A percentile compares a stretch with the other conserved stretches of the same genome.
Evolutionary conservation across 176 grass and related monocot genomes (phyloP).

Genomic region (Typha latifolia): DNA sequence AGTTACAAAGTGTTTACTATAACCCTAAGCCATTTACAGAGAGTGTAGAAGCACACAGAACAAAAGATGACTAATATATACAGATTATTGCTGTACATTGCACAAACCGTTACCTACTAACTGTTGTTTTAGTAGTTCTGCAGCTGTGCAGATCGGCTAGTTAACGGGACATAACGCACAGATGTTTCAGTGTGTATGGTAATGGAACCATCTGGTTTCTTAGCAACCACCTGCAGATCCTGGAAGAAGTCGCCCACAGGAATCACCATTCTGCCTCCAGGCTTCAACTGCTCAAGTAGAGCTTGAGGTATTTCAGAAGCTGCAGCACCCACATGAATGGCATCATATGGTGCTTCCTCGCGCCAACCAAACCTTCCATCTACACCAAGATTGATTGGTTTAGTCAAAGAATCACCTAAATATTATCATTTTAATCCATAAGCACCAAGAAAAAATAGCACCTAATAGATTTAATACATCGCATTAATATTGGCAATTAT

Average conservation of each 20-base stretch:
- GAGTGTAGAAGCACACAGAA: too few relatives aligned
- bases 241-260: constrained; percentile 55
- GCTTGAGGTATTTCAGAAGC: constrained; percentile 51
- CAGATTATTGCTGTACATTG: too few relatives aligned
- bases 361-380: constrained; percentile 82
- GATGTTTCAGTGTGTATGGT: constrained; percentile 42
- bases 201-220: constrained; percentile 45
- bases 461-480: too few relatives aligned
- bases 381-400: constrained; percentile 14
- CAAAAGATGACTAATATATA: too few relatives aligned
- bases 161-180: constrained; percentile 31
- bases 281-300: constrained; percentile 58
- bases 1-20: too few relatives aligned
- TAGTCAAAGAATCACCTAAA: too few relatives aligned
- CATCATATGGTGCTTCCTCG: constrained; percentile 58
- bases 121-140: neutral
- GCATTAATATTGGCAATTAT: too few relatives aligned
- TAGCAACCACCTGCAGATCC: constrained; percentile 78
- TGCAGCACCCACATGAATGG: constrained; percentile 74
- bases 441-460: too few relatives aligned
- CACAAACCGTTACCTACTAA: too few relatives aligned
- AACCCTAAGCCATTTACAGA: too few relatives aligned
- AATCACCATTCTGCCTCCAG: constrained; percentile 74
- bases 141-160: neutral
- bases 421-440: too few relatives aligned